Evolutionary conservation across 192 early-diverging fungal species (phyloP).

Genomic region (Podila epicladia): DNA sequence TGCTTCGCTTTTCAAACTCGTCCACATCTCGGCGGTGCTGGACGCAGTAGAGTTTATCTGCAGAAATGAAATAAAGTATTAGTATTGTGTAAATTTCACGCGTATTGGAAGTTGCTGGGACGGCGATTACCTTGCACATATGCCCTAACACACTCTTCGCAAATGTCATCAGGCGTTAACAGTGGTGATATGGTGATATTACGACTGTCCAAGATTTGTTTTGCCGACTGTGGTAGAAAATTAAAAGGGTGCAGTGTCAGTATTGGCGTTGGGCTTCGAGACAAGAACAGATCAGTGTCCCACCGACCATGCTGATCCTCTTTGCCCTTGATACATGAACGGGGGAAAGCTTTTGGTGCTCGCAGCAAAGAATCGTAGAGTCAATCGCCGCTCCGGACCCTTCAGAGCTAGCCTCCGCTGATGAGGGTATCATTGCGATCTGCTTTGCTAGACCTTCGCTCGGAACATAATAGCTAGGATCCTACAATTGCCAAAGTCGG

Average conservation of each 20-base stretch:
- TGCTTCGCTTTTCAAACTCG: conserved; percentile 13
- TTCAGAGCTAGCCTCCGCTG: neutral
- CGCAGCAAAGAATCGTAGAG: conserved; percentile 17
- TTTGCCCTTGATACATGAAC: conserved; percentile 20
- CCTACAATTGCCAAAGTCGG: conserved; percentile 6
- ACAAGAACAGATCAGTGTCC: neutral
- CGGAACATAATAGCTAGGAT: conserved; percentile 15
- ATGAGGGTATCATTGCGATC: neutral
- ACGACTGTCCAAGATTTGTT: conserved; percentile 6
- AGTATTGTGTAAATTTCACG: neutral
- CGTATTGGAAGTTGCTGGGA: neutral
- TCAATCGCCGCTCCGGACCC: neutral
- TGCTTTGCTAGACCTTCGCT: conserved; percentile 6
- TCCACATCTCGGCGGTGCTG: conserved; percentile 32
- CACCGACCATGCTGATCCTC: conserved; percentile 30
- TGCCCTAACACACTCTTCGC: conserved; percentile 12
- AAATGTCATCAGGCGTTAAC: conserved; percentile 21
- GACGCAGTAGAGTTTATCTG: conserved; percentile 41
- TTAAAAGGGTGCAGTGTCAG: neutral
- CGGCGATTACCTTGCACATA: conserved; percentile 18
- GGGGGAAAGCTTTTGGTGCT: conserved; percentile 39
- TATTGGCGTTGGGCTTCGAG: neutral
- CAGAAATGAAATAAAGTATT: neutral
- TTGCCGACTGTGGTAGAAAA: conserved; percentile 6
- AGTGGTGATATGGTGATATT: conserved; percentile 9